phyloP scores from a whole-genome alignment of 176 grass and related monocot species.

The Typha latifolia region DNA sequence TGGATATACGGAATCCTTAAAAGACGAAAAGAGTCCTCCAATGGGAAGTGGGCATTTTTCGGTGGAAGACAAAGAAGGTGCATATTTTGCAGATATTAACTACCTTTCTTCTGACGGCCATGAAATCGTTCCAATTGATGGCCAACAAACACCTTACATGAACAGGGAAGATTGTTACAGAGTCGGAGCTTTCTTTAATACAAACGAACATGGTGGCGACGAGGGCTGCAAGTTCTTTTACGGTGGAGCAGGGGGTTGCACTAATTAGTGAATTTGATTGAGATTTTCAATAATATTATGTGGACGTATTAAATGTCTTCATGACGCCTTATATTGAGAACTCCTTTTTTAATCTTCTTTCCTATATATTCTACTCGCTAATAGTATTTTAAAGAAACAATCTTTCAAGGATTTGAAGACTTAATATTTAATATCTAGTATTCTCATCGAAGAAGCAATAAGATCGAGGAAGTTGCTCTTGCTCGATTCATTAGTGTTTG shows the following conservation, averaged over 20 bases:
- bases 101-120: neutral
- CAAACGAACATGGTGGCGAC: neutral
- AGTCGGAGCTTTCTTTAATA: neutral
- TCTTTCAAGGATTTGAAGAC: no score
- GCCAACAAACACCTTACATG: neutral
- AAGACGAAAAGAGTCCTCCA: neutral
- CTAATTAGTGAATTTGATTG: neutral
- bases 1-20: neutral
- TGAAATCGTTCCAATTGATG: neutral
- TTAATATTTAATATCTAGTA: no score
- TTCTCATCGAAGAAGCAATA: no score
- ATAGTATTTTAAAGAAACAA: no score
- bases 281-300: neutral
- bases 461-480: no score
- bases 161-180: neutral
- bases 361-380: no score
- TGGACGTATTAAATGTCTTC: no score
- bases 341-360: no score
- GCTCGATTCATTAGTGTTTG: no score
- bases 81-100: neutral
- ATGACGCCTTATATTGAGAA: no score
- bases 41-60: conserved; percentile 4
- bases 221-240: neutral
- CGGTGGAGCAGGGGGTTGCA: neutral
- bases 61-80: neutral